Conservation (phyloP, 768 basidiomycete genomes). For the Russula dissimulans region DNA sequence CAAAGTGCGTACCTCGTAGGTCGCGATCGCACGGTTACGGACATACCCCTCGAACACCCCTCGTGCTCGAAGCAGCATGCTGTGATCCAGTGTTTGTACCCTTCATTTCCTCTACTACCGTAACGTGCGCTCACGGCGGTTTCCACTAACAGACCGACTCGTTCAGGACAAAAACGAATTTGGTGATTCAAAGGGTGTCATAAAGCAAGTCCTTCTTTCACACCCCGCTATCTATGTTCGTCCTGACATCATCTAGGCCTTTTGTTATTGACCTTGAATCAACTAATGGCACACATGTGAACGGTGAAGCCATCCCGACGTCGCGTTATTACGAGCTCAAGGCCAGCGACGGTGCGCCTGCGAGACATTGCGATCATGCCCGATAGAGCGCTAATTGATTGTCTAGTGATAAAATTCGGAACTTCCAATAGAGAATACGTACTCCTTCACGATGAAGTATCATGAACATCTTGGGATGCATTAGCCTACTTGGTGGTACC, state of each 20-base stretch:
- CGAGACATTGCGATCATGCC: background rate
- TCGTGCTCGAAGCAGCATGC: constrained; percentile 99
- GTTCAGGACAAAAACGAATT: constrained; percentile 83
- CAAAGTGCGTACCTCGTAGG: constrained; percentile 95
- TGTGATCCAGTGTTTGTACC: constrained; percentile 74
- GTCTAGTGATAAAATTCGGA: constrained; percentile 76
- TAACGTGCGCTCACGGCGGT: constrained; percentile 8
- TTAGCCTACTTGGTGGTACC: background rate
- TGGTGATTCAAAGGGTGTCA: constrained; percentile 61
- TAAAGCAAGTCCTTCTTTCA: constrained; percentile 58
- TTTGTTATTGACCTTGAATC: constrained; percentile 98
- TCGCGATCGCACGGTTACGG: constrained; percentile 75
- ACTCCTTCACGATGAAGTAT: constrained; percentile 68
- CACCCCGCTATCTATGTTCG: background rate
- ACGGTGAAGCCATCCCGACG: constrained; percentile 74
- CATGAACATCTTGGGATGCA: constrained; percentile 7
- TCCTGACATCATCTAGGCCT: constrained; percentile 44
- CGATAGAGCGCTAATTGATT: constrained; percentile 6
- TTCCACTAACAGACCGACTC: constrained; percentile 52
- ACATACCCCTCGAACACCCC: constrained; percentile 88
- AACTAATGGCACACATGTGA: constrained; percentile 93
- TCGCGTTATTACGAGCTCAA: constrained; percentile 83
- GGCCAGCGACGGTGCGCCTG: constrained; percentile 59
- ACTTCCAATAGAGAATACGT: constrained; percentile 78
- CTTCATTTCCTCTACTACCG: background rate